Evolutionary conservation across 768 basidiomycete genomes (phyloP), one percentile per base, ranked within the genome.

Genomic region (Termitomyces sp.): DNA sequence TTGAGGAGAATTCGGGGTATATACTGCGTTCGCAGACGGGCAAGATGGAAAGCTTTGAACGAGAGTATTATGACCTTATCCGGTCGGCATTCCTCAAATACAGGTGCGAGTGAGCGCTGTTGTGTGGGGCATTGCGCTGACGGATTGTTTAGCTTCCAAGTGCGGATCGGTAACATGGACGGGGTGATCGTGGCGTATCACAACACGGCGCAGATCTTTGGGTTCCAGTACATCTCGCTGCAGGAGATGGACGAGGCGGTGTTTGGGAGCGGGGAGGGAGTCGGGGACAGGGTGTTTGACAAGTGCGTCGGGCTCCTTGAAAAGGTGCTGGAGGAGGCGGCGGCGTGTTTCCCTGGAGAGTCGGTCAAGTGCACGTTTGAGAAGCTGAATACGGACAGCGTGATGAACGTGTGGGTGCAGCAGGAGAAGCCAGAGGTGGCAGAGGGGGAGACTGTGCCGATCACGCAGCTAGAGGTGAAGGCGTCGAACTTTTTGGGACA

Each of bases 21-120:
- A 72, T 85, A 47, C 89, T 97, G 62, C 79, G 77, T 36, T 76
- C 69, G 1, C 75, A 84, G 46, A 76, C 81, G 8, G 94, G 95
- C 0, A 64, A 73, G 1, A 66, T 81, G 6, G 84, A 88, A 65
- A 94, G 91, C 59, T 98, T 95, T 62, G 96, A 99, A 72, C 79
- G 83, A 60, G 96, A 99, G 69, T 93, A 94, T 65, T 97, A 94
- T 69, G 96, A 99, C 67, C 83, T 99, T 41, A 86, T 95, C 63
- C 84, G 96, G 5, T 88, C 92, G 14, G 95, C 93, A 1, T 96
- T 98, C 75, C 78, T 99, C 55, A 98, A 98, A 75, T 98, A 93
- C 69, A 88, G 82, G 90, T 91, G 60, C 36, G 74, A 34, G 12
- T 24, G 18, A 14, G 56, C n/a, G 20, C n/a, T 5, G 1, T 22